These are phyloP conservation scores for Lepraria neglecta DNA, from an alignment of 495 filamentous ascomycete genomes.

Conservation along the genomic window DNA sequence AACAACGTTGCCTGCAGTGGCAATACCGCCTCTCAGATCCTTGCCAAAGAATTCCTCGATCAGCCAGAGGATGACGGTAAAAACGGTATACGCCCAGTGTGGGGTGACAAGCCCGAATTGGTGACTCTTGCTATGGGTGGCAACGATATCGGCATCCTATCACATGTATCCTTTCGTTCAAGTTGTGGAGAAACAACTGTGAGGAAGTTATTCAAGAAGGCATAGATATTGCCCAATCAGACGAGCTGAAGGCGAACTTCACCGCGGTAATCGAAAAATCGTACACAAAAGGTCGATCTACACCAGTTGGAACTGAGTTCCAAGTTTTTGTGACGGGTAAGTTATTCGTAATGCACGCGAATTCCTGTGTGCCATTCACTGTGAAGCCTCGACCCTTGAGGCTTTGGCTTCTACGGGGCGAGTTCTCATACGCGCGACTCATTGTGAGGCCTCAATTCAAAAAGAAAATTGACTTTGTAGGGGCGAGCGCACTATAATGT, in stretches of 20 bases:
- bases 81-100: conserved; percentile 11
- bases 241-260: conserved; percentile 8
- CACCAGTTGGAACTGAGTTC: conserved; percentile 9
- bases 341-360: not conserved
- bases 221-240: not conserved
- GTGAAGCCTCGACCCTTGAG: not conserved
- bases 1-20: conserved; percentile 21
- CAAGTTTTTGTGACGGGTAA: conserved; percentile 18
- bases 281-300: conserved; percentile 7
- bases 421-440: not conserved
- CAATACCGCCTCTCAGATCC: conserved; percentile 13
- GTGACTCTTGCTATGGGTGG: conserved; percentile 22
- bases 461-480: not conserved
- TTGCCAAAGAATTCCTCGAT: conserved; percentile 19
- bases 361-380: not conserved
- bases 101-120: conserved; percentile 20
- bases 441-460: too few relatives aligned
- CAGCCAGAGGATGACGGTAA: conserved; percentile 7
- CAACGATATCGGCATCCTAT: conserved; percentile 21
- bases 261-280: conserved; percentile 15
- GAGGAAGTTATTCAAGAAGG: conserved; percentile 16
- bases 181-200: conserved; percentile 11
- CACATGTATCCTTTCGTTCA: conserved; percentile 19
- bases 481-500: not conserved
- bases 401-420: not conserved